A percentile compares a stretch with the other conserved stretches of the same genome.
phyloP scores from a whole-genome alignment of 2,329 filamentous ascomycete genomes.

The Helotiales sp. region DNA sequence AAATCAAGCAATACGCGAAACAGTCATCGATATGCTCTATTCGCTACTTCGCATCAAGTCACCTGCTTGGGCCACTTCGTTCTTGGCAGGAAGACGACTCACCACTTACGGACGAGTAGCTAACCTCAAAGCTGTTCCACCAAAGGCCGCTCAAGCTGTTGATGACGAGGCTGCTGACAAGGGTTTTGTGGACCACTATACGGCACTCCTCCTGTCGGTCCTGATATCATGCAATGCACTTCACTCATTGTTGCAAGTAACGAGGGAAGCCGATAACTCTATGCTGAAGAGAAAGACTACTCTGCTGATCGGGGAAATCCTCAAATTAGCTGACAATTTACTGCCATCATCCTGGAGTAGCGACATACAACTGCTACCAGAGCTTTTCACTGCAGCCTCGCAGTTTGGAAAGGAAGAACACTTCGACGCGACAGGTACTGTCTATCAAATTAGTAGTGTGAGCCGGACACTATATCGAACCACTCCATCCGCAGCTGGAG shows the following conservation, averaged over 20 bases:
- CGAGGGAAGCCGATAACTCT: conserved; percentile 66
- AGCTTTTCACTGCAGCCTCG: conserved; percentile 76
- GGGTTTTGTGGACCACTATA: conserved; percentile 93
- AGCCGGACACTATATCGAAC: conserved; percentile 89
- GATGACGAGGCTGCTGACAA: conserved; percentile 71
- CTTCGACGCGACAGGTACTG: conserved; percentile 82
- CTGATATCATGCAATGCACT: conserved; percentile 81
- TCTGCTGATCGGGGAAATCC: conserved; percentile 83
- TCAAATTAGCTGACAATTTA: conserved; percentile 85
- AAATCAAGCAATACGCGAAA: conserved; percentile 61
- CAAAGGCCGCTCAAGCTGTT: conserved; percentile 51
- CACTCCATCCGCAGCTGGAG: conserved; percentile 45
- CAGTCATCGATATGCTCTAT: conserved; percentile 86
- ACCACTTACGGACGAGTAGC: conserved; percentile 97
- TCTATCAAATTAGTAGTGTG: conserved; percentile 98
- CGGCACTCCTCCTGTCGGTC: conserved; percentile 80
- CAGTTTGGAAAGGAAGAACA: conserved; percentile 70
- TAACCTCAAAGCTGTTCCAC: conserved; percentile 66
- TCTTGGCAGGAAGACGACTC: conserved; percentile 84
- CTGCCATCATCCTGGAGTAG: conserved; percentile 81
- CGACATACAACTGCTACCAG: conserved; percentile 82
- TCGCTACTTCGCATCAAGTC: conserved; percentile 82
- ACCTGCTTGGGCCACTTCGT: conserved; percentile 92
- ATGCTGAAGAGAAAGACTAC: conserved; percentile 85
- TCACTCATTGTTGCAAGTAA: conserved; percentile 60